Conservation (phyloP, 352 stramenopile species). For the Elongisporangium prolatum region DNA sequence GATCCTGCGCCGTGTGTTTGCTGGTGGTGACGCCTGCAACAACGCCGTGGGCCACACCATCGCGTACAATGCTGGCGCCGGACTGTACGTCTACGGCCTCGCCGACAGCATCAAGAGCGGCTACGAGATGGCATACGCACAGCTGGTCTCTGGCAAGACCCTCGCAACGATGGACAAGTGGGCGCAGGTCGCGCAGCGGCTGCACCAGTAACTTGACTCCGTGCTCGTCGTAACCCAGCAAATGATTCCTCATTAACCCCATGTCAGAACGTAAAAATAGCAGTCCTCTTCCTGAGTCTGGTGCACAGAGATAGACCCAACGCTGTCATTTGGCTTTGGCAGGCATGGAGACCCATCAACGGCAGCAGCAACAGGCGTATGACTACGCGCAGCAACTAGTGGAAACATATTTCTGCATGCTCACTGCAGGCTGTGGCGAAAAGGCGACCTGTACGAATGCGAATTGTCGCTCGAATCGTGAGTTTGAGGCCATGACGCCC, state of each 20-base stretch:
- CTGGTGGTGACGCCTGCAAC: slow-evolving; percentile 82
- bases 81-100: slow-evolving; percentile 97
- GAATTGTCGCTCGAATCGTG: slow-evolving; percentile 29
- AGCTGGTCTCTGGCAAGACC: slow-evolving; percentile 63
- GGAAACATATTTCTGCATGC: slow-evolving; percentile 52
- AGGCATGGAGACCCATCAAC: slow-evolving; percentile 11
- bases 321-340: slow-evolving; percentile 5
- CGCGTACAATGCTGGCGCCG: slow-evolving; percentile 96
- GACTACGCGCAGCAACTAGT: slow-evolving; percentile 58
- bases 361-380: slow-evolving; percentile 6
- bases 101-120: slow-evolving; percentile 83
- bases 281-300: slow-evolving; percentile 12
- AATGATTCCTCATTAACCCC: slow-evolving; percentile 19
- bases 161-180: slow-evolving; percentile 65
- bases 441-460: slow-evolving; percentile 25
- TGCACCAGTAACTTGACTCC: slow-evolving; percentile 26
- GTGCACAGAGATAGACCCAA: slow-evolving; percentile 5
- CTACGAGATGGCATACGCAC: slow-evolving; percentile 76
- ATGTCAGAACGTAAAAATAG: slow-evolving; percentile 23
- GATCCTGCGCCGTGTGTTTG: slow-evolving; percentile 85
- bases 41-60: slow-evolving; percentile 97
- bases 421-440: slow-evolving; percentile 42
- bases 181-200: slow-evolving; percentile 42
- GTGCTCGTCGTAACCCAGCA: slow-evolving; percentile 1
- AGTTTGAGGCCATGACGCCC: slow-evolving; percentile 14